Conservation (phyloP, 495 filamentous ascomycete species). For the Podospora comata region DNA sequence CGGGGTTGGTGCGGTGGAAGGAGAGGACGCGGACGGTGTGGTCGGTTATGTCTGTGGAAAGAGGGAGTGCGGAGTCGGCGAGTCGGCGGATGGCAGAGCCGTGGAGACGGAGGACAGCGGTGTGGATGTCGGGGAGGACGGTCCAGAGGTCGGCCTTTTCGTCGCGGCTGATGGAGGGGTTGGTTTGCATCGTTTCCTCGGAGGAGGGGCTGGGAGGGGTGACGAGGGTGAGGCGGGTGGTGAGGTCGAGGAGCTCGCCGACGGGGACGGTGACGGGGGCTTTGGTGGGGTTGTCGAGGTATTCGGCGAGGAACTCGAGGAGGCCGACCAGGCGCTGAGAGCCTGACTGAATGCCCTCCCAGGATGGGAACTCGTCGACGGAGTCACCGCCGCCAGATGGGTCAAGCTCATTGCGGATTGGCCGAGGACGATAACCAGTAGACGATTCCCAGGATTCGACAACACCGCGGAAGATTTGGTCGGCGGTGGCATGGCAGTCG, state of each 20-base stretch:
- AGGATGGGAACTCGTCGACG: conserved; percentile 55
- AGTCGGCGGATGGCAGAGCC: conserved; percentile 52
- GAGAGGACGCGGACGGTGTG: conserved; percentile 67
- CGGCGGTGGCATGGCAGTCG: conserved; percentile 62
- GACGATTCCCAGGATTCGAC: conserved; percentile 74
- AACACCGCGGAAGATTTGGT: conserved; percentile 71
- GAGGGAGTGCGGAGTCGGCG: conserved; percentile 48
- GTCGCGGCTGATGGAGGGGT: conserved; percentile 66
- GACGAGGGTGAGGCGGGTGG: conserved; percentile 65
- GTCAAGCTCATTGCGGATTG: conserved; percentile 36
- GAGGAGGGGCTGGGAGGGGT: conserved; percentile 50
- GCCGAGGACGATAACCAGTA: conserved; percentile 36
- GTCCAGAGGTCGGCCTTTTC: conserved; percentile 73
- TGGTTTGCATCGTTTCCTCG: conserved; percentile 47
- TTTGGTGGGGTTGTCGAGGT: conserved; percentile 55
- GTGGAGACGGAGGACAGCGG: conserved; percentile 60
- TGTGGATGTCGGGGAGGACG: conserved; percentile 69
- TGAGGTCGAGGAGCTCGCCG: conserved; percentile 60
- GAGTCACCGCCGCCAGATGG: conserved; percentile 43
- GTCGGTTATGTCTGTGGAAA: conserved; percentile 60
- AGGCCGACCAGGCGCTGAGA: conserved; percentile 63
- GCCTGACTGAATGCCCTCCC: conserved; percentile 70
- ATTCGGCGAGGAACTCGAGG: conserved; percentile 54
- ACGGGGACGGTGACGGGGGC: conserved; percentile 60
- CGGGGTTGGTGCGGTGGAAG: conserved; percentile 54